Conservation (phyloP, 148 eudicot species). For the Rhododendron mucronatum region DNA sequence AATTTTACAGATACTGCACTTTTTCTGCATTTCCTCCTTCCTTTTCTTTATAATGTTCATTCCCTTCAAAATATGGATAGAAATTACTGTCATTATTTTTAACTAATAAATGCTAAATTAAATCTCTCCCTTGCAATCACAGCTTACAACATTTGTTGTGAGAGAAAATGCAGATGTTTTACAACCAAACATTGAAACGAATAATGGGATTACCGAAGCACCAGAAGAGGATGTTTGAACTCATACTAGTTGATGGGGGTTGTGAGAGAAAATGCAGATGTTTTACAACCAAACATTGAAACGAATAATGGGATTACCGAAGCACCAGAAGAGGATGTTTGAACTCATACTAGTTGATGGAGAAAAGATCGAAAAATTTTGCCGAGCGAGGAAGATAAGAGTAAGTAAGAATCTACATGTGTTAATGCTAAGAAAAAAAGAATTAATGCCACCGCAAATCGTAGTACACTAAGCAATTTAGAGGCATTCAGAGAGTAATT, state of each 20-base stretch:
- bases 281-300: neutral
- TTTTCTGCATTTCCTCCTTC: too few relatives aligned
- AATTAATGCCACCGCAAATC: too few relatives aligned
- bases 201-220: neutral
- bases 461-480: neutral
- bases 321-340: neutral
- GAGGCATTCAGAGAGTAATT: neutral
- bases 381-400: neutral
- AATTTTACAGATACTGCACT: too few relatives aligned
- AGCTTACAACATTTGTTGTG: neutral
- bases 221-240: neutral
- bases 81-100: too few relatives aligned
- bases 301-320: neutral
- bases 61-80: too few relatives aligned
- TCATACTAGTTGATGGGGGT: neutral
- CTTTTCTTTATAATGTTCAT: too few relatives aligned
- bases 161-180: neutral
- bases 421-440: neutral
- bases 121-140: neutral
- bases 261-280: neutral
- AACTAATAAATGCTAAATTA: neutral
- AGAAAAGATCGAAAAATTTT: neutral
- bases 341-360: neutral
- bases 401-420: neutral
- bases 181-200: neutral